phyloP scores from a whole-genome alignment of 202 grass and related monocot genomes.

The Schoenoplectus triqueter region DNA sequence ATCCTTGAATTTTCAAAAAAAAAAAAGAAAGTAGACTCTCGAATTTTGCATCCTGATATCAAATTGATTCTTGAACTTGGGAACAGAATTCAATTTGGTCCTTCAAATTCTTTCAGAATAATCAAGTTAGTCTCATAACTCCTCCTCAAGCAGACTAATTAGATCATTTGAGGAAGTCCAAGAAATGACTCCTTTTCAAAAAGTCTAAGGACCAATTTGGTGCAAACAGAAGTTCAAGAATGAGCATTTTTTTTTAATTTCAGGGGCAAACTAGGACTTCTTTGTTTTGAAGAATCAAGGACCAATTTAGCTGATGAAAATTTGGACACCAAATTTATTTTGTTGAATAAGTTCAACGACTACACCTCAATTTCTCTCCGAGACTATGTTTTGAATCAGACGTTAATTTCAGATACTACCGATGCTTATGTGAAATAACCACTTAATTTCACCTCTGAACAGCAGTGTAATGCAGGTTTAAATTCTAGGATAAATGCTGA shows the following conservation, averaged over 20 bases:
- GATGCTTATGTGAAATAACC: neutral
- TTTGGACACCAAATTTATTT: slow-evolving; percentile 1
- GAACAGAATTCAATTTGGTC: neutral
- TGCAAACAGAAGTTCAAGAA: neutral
- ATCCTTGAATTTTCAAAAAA: neutral
- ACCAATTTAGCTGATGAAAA: neutral
- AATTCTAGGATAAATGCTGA: slow-evolving; percentile 6
- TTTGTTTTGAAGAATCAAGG: neutral
- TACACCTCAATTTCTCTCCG: neutral
- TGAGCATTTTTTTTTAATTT: too few species aligned
- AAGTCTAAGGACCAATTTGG: neutral
- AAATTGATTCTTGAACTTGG: neutral
- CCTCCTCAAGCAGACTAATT: neutral
- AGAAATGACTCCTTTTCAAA: neutral
- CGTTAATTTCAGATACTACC: slow-evolving; percentile 1
- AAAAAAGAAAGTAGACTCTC: neutral
- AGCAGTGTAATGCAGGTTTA: neutral
- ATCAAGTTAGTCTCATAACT: neutral
- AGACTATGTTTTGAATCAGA: neutral
- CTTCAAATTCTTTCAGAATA: neutral
- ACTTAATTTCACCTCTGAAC: too few species aligned
- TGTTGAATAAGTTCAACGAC: neutral
- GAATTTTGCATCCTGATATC: neutral
- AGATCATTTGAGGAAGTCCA: neutral
- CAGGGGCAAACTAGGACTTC: neutral